These are phyloP conservation scores for Backusella parvicylindrica DNA, from an alignment of 192 early-diverging fungal genomes.

Conservation along the genomic window DNA sequence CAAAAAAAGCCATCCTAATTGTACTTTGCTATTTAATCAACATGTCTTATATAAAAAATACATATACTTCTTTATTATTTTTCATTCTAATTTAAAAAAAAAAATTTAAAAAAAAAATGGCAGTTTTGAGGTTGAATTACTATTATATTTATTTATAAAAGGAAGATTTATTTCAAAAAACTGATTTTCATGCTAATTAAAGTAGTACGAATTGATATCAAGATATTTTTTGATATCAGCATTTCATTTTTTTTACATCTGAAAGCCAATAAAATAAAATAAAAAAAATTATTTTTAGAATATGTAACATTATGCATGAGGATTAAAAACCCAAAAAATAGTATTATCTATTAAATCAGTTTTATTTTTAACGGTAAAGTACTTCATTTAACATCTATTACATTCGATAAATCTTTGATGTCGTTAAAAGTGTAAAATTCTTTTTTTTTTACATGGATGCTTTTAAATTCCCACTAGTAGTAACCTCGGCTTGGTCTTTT, in stretches of 20 bases:
- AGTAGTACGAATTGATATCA: background rate
- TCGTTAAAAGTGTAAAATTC: background rate
- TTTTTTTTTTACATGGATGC: background rate
- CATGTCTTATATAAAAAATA: background rate
- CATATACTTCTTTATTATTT: background rate
- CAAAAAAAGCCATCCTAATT: background rate
- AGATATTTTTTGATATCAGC: background rate
- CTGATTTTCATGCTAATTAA: too few relatives aligned
- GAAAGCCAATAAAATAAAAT: background rate
- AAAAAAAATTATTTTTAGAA: background rate
- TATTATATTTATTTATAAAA: background rate
- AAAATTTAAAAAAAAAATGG: too few relatives aligned
- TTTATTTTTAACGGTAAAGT: background rate
- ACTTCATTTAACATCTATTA: background rate
- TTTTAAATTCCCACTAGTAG: background rate
- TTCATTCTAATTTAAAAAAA: too few relatives aligned
- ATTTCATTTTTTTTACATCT: background rate
- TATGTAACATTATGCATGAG: background rate
- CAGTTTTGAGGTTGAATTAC: background rate
- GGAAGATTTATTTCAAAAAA: too few relatives aligned
- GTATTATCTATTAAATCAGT: background rate
- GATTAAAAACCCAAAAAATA: background rate
- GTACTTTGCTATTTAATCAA: background rate
- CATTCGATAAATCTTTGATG: background rate
- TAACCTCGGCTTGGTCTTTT: background rate